Conservation (phyloP, 2,329 filamentous ascomycete species). For the Penicillium sp. region DNA sequence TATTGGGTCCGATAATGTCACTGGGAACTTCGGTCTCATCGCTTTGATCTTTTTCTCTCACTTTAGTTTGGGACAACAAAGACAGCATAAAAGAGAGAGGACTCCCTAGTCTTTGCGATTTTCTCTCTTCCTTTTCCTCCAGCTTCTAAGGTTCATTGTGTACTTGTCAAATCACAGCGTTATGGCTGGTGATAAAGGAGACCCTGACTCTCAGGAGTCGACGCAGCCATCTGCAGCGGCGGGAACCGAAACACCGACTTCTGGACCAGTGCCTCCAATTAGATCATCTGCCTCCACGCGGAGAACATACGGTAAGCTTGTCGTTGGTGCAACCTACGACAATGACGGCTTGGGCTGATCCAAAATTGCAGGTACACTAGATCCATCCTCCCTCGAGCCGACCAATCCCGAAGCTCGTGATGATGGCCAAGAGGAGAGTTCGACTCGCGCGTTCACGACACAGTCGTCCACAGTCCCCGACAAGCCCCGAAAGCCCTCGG, state of each 20-base stretch:
- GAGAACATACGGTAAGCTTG: constrained; percentile 27
- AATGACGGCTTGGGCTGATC: neutral
- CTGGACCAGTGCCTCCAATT: constrained; percentile 6
- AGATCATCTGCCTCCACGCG: constrained; percentile 13
- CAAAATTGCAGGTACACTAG: constrained; percentile 25
- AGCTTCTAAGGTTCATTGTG: neutral
- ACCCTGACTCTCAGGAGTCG: constrained; percentile 10
- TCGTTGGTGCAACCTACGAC: constrained; percentile 14
- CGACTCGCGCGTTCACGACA: constrained; percentile 28
- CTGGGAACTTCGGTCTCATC: neutral
- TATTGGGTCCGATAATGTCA: constrained; percentile 11
- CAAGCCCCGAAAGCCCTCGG: constrained; percentile 60
- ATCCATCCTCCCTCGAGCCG: constrained; percentile 18
- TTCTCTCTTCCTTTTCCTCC: neutral
- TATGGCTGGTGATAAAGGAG: constrained; percentile 17
- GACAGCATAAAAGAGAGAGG: neutral
- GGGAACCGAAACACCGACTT: neutral
- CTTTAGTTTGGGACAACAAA: constrained; percentile 3
- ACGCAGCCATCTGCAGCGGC: constrained; percentile 4
- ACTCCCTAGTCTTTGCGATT: neutral
- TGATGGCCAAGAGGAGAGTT: constrained; percentile 26
- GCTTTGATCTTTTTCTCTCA: constrained; percentile 1
- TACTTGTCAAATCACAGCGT: neutral
- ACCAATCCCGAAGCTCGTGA: constrained; percentile 19
- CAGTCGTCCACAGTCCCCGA: constrained; percentile 41